Conservation (phyloP, 2,329 filamentous ascomycete genomes). For the Fusarium sacchari region DNA sequence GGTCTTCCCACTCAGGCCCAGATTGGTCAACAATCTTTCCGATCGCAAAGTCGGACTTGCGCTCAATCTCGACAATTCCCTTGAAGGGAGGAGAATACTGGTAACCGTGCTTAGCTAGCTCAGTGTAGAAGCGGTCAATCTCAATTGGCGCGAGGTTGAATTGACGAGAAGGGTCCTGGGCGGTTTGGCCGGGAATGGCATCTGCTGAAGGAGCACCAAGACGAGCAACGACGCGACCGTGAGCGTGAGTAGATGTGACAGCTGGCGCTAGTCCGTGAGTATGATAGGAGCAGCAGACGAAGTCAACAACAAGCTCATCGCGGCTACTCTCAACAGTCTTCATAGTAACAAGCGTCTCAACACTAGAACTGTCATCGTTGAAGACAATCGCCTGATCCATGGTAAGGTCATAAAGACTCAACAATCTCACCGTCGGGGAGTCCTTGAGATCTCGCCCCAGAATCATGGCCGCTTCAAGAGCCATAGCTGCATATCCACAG, state of each 20-base stretch:
- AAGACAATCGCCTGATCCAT: slow-evolving; percentile 16
- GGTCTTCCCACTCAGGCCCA: neutral
- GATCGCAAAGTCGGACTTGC: slow-evolving; percentile 6
- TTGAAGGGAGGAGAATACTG: slow-evolving; percentile 2
- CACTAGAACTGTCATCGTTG: neutral
- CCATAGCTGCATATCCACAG: slow-evolving; percentile 11
- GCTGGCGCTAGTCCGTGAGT: neutral
- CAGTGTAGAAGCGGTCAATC: slow-evolving; percentile 4
- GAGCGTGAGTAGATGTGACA: neutral
- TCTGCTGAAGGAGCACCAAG: neutral
- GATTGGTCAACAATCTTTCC: slow-evolving; percentile 1
- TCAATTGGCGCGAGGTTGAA: slow-evolving; percentile 1
- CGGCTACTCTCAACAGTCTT: neutral
- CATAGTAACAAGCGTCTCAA: slow-evolving; percentile 3
- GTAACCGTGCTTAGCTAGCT: slow-evolving; percentile 3
- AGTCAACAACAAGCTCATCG: neutral
- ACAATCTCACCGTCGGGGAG: neutral
- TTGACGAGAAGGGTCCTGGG: neutral
- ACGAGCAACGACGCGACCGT: neutral
- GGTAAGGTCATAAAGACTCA: slow-evolving; percentile 4
- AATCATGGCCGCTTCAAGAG: neutral
- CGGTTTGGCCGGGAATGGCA: neutral
- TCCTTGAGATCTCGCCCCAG: neutral
- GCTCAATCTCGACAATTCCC: slow-evolving; percentile 6
- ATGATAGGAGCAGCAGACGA: slow-evolving; percentile 7